Base-by-base conservation (phyloP, 2,329 filamentous ascomycete genomes). In the Aspergillus fumigatiaffinis region DNA sequence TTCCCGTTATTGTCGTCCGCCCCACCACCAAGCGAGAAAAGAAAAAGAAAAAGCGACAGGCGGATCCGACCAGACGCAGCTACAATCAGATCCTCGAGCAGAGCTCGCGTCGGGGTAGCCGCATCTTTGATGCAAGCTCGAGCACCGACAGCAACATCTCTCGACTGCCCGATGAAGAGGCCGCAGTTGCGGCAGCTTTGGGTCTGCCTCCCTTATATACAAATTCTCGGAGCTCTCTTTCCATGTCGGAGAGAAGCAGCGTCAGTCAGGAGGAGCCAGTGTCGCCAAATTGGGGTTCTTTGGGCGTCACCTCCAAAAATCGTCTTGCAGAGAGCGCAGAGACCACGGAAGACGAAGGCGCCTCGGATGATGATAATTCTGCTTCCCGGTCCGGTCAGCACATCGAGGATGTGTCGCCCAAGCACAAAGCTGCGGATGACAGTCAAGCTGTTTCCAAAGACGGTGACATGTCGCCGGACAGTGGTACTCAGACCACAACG, bases 1-100 rank as follows among this genome's bases (percentile, higher is more conserved):
- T 97, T 1, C 92, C 92, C 1, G 92, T 96, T 7, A 92, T 96
- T 29, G 92, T 97, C 32, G 92, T 96, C 9, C 85, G 92, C 3
- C 92, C 92, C 38, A 89, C 88, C 32, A 89, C 90, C 60, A 95
- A 95, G 77, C 88, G 92, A 21, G 85, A 90, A 69, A 94, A 94
- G 76, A 95, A 95, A 78, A 95, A 94, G 76, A 83, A 84, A 58
- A 96, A 96, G 78, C 87, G 92, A 29, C 83, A 86, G 52, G 86
- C 89, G 54, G 91, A 96, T 66, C 87, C 90, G 5, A 81, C 79
- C 17, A 84, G 92, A 35, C 86, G 89, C 63, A 89, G 87, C 48
- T 96, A 96, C 71, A 81, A 87, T 52, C 84, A 87, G 53, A 91
- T 96, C 74, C 78, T 96, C 9, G 85, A 89, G 52, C 82, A 89